A percentile compares a stretch with the other conserved stretches of the same genome.
Evolutionary conservation across 140 eudicot species (phyloP).

Genomic region (Flaveria floridana): DNA sequence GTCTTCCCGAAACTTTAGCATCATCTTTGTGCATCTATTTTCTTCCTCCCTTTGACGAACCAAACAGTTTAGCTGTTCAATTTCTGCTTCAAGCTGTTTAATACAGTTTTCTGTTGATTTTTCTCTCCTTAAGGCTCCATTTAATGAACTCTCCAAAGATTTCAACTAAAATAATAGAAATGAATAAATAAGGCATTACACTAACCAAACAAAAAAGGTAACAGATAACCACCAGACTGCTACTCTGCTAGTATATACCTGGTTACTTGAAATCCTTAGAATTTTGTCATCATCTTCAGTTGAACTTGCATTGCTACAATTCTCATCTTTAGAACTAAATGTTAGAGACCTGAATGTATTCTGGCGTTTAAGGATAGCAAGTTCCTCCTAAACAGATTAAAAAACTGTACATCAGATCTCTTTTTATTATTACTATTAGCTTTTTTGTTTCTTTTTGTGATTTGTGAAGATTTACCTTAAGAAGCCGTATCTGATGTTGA

Average conservation of each 20-base stretch:
- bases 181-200: constrained; percentile 8
- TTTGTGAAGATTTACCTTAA: constrained; percentile 52
- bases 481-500: constrained; percentile 64
- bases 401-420: constrained; percentile 2
- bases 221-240: constrained; percentile 1
- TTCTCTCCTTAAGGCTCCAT: constrained; percentile 93
- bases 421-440: background rate
- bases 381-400: constrained; percentile 65
- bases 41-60: constrained; percentile 95
- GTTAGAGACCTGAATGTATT: constrained; percentile 54
- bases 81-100: constrained; percentile 83
- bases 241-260: constrained; percentile 41
- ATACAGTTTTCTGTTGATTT: constrained; percentile 75
- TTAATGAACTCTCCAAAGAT: constrained; percentile 70
- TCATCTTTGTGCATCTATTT: constrained; percentile 82
- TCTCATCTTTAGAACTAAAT: constrained; percentile 46
- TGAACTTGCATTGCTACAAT: constrained; percentile 37
- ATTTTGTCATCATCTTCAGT: constrained; percentile 44
- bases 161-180: constrained; percentile 50
- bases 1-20: constrained; percentile 84
- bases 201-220: background rate
- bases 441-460: background rate
- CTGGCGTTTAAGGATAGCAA: constrained; percentile 71
- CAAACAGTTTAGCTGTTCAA: constrained; percentile 77
- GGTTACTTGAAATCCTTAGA: constrained; percentile 60